phyloP scores from a whole-genome alignment of 2,329 filamentous ascomycete species.

The Monilinia laxa region DNA sequence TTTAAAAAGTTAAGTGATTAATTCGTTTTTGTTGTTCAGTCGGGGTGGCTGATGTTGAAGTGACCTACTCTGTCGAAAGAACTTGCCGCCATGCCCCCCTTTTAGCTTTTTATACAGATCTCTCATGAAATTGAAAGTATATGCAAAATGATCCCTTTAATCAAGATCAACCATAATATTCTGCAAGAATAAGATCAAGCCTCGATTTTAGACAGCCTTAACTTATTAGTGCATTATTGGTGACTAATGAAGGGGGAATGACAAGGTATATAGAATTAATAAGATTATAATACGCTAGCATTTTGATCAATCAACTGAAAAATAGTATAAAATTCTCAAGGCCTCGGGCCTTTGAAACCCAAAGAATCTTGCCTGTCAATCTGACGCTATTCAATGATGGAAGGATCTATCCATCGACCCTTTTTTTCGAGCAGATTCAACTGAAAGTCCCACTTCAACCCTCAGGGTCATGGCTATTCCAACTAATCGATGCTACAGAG shows the following conservation, averaged over 20 bases:
- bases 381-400: too few relatives aligned
- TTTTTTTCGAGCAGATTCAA: background rate
- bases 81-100: too few relatives aligned
- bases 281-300: background rate
- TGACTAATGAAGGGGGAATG: background rate
- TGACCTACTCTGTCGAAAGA: background rate
- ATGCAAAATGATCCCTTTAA: rapidly evolving
- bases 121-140: background rate
- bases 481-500: background rate
- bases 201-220: background rate
- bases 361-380: background rate
- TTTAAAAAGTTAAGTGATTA: background rate
- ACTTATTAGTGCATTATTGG: background rate
- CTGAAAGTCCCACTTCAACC: background rate
- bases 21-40: too few relatives aligned
- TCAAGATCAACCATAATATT: rapidly evolving
- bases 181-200: background rate
- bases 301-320: background rate
- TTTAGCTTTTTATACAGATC: background rate
- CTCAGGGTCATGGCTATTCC: background rate
- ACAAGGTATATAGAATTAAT: background rate
- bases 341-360: background rate
- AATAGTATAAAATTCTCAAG: too few relatives aligned
- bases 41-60: background rate
- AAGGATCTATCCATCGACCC: rapidly evolving